These are phyloP conservation scores for Arachis stenosperma DNA, from an alignment of 306 rosid genomes.

Conservation along the genomic window DNA sequence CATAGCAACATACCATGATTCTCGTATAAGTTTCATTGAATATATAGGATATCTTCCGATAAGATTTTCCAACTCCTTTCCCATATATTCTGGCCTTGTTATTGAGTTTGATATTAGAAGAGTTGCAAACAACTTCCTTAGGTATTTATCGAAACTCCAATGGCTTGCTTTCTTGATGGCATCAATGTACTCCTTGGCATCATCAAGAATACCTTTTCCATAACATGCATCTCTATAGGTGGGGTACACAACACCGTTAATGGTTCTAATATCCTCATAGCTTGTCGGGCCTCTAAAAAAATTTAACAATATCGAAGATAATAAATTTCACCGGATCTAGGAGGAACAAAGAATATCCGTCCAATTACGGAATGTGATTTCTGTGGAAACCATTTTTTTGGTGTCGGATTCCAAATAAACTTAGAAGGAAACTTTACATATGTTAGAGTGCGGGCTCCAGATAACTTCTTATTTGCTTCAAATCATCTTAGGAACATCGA, in stretches of 20 bases:
- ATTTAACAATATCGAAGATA: no score
- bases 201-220: background rate
- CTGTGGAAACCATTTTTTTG: background rate
- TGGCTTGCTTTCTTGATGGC: background rate
- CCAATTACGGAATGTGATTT: background rate
- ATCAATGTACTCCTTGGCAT: background rate
- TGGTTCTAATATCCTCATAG: background rate
- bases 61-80: background rate
- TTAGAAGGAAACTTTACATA: no score
- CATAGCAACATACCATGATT: background rate
- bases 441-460: background rate
- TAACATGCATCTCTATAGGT: background rate
- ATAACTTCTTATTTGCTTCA: background rate
- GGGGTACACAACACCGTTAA: background rate
- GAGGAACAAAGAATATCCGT: background rate
- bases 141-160: background rate
- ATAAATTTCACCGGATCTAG: background rate
- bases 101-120: background rate
- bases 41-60: background rate
- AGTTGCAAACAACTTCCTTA: background rate
- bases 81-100: background rate
- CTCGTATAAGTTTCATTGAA: background rate
- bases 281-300: background rate
- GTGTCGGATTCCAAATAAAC: background rate
- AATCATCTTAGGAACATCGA: background rate